Evolutionary conservation across 2,329 filamentous ascomycete genomes (phyloP).

Genomic region (Trichoderma koningii): DNA sequence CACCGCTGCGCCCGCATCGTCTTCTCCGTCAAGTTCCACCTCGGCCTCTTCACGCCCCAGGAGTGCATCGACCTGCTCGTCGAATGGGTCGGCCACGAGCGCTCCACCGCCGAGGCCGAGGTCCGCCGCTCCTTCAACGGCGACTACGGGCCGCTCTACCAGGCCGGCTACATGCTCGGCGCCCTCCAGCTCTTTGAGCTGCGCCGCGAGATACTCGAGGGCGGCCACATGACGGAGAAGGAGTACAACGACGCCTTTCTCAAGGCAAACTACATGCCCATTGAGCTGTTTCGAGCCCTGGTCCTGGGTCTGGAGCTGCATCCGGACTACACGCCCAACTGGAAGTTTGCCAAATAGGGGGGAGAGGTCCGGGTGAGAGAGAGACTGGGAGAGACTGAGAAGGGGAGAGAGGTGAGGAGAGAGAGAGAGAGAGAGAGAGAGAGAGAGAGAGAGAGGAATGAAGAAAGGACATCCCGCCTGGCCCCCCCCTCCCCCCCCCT

Average conservation of each 20-base stretch:
- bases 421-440: too few relatives aligned
- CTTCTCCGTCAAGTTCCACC: slow-evolving; percentile 60
- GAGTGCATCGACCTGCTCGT: slow-evolving; percentile 61
- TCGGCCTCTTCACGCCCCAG: slow-evolving; percentile 54
- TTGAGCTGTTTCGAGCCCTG: slow-evolving; percentile 55
- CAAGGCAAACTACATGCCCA: slow-evolving; percentile 54
- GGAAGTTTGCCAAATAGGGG: slow-evolving; percentile 57
- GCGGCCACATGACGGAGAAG: slow-evolving; percentile 49
- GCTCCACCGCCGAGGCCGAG: slow-evolving; percentile 61
- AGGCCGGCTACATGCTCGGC: slow-evolving; percentile 62
- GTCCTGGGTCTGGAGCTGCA: slow-evolving; percentile 46
- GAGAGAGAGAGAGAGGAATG: too few relatives aligned
- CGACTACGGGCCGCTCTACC: slow-evolving; percentile 59
- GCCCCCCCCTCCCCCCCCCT: not conserved
- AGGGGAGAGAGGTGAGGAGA: not conserved
- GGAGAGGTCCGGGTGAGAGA: too few relatives aligned
- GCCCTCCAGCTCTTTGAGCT: slow-evolving; percentile 58
- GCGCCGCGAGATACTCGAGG: slow-evolving; percentile 50
- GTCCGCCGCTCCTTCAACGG: slow-evolving; percentile 59
- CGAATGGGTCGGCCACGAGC: slow-evolving; percentile 59
- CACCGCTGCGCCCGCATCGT: slow-evolving; percentile 62
- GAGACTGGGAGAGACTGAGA: too few relatives aligned
- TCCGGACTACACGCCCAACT: slow-evolving; percentile 49
- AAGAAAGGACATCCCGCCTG: too few relatives aligned
- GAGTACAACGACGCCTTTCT: slow-evolving; percentile 58